Conservation (phyloP, 164 flowering plant species). For the Vitis riparia region DNA sequence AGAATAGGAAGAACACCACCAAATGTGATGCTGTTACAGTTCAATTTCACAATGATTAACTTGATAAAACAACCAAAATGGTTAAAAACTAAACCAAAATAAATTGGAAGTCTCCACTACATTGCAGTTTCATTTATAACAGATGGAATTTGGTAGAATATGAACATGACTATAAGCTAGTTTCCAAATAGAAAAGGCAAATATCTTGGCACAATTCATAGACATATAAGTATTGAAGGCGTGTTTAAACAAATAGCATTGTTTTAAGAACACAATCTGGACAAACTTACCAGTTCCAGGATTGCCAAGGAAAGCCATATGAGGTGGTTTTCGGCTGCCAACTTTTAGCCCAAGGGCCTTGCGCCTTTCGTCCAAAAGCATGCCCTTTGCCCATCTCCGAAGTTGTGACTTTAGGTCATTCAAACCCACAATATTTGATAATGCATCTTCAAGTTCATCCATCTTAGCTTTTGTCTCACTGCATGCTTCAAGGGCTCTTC, state of each 20-base stretch:
- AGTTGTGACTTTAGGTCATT: conserved; percentile 83
- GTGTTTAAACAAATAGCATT: not conserved
- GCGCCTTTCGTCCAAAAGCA: conserved; percentile 98
- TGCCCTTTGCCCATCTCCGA: conserved; percentile 97
- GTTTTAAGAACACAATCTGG: not conserved
- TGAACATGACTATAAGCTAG: too few relatives aligned
- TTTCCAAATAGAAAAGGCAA: not conserved
- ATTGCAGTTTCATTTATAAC: too few relatives aligned
- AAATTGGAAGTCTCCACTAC: too few relatives aligned
- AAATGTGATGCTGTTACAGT: not conserved
- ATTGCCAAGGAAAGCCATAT: conserved; percentile 98
- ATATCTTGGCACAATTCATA: not conserved
- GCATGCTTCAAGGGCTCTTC: conserved; percentile 85
- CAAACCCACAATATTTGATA: conserved; percentile 81
- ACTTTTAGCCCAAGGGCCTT: conserved; percentile 87
- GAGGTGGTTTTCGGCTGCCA: conserved; percentile 80
- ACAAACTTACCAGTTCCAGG: conserved; percentile 88
- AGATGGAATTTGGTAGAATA: too few relatives aligned
- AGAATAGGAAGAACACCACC: not conserved
- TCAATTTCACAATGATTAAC: not conserved
- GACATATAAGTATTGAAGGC: not conserved
- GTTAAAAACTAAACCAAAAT: not conserved
- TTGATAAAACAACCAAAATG: not conserved
- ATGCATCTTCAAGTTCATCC: conserved; percentile 79
- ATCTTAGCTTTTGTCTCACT: conserved; percentile 81